Conservation (phyloP, 305 asterid genomes). For the Fraxinus albicans region DNA sequence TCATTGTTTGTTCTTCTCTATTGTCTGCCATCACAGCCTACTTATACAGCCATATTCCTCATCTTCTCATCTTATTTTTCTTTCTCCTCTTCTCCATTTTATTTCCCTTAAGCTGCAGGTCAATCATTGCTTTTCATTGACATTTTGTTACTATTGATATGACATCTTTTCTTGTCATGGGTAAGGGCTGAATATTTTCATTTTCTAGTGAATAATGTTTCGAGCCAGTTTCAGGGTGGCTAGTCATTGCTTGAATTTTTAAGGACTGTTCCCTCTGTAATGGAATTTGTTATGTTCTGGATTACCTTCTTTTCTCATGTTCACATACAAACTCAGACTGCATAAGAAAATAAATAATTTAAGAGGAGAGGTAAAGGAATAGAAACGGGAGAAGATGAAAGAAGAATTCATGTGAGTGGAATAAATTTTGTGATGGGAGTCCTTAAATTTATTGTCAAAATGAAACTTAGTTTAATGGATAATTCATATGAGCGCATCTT, state of each 20-base stretch:
- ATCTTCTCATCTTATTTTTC: background rate
- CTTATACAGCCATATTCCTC: background rate
- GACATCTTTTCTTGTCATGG: background rate
- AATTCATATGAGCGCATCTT: background rate
- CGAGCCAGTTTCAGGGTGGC: background rate
- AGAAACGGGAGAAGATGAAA: background rate
- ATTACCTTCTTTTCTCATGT: background rate
- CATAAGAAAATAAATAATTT: background rate
- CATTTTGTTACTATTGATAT: background rate
- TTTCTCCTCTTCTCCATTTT: background rate
- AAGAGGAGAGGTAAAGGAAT: background rate
- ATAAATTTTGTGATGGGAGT: background rate
- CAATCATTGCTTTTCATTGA: background rate
- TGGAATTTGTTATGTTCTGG: background rate
- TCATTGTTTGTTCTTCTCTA: background rate
- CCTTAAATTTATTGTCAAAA: background rate
- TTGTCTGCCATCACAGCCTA: background rate
- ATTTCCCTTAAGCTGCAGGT: background rate
- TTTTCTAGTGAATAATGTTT: background rate
- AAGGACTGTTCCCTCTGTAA: background rate
- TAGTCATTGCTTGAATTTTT: background rate
- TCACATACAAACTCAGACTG: background rate
- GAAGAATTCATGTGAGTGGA: background rate
- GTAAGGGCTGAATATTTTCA: background rate
- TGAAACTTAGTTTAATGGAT: constrained; percentile 1